Evolutionary conservation across 2,329 filamentous ascomycete species (phyloP).

Genomic region (Epichloe sylvatica): DNA sequence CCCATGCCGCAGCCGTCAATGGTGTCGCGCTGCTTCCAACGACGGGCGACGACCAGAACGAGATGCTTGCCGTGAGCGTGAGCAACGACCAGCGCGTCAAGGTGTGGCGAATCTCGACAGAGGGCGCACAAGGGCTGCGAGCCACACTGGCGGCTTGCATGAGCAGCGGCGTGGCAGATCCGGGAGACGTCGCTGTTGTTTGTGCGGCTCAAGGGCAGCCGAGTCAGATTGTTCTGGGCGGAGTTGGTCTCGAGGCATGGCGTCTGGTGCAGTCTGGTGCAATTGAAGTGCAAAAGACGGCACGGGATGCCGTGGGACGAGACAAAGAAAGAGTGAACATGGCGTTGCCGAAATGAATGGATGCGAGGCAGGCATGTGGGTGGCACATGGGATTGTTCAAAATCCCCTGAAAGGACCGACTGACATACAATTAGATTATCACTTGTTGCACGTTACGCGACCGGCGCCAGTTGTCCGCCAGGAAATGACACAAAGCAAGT

Average conservation of each 20-base stretch:
- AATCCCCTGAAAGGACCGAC: not conserved
- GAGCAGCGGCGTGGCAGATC: constrained; percentile 48
- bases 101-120: constrained; percentile 31
- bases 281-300: too few relatives aligned
- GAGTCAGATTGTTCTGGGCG: constrained; percentile 25
- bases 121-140: constrained; percentile 5
- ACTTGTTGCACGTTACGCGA: not conserved
- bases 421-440: not conserved
- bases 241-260: constrained; percentile 36
- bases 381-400: too few relatives aligned
- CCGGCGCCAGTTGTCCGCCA: not conserved
- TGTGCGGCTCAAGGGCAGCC: constrained; percentile 1
- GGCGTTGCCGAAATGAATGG: too few relatives aligned
- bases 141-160: constrained; percentile 32
- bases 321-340: too few relatives aligned
- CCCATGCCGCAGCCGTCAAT: constrained; percentile 62
- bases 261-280: not conserved
- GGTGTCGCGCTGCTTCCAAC: constrained; percentile 28
- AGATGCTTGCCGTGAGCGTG: constrained; percentile 26
- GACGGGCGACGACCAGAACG: constrained; percentile 1
- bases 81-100: constrained; percentile 51
- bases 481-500: not conserved
- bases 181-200: constrained; percentile 36
- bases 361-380: too few relatives aligned
- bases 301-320: too few relatives aligned